Conservation (phyloP, 176 grass and related monocot species). For the Canna indica region DNA sequence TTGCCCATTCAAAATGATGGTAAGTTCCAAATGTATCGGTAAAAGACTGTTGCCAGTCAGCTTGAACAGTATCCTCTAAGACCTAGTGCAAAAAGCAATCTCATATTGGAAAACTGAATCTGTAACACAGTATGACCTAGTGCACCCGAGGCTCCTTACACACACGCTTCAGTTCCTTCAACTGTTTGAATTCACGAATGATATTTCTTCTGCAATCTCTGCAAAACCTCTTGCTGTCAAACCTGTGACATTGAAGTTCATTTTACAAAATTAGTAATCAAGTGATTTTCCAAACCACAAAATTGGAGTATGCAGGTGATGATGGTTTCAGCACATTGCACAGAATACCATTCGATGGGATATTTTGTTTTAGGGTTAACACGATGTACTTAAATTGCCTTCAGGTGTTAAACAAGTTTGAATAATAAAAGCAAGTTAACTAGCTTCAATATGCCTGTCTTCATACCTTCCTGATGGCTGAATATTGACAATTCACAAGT, state of each 20-base stretch:
- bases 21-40: constrained; percentile 53
- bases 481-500: no score
- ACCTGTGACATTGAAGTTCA: constrained; percentile 37
- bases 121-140: constrained; percentile 74
- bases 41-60: constrained; percentile 65
- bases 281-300: not conserved
- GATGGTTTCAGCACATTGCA: not conserved
- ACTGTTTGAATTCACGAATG: constrained; percentile 90
- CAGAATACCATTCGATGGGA: no score
- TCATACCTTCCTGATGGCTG: no score
- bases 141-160: constrained; percentile 64
- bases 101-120: constrained; percentile 87
- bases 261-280: constrained; percentile 6
- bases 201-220: constrained; percentile 94
- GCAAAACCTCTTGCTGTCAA: constrained; percentile 98
- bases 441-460: no score
- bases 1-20: constrained; percentile 87
- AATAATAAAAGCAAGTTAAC: no score
- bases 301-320: no score
- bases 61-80: constrained; percentile 56
- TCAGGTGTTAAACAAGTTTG: no score
- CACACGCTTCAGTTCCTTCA: constrained; percentile 85
- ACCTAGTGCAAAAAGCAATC: constrained; percentile 60
- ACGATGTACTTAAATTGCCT: no score
- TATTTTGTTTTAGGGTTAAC: no score